Percentiles rank a stretch among this genome's conserved stretches.
These are phyloP conservation scores for Kluyveromyces siamensis DNA, from an alignment of 805 yeast species.

Conservation along the genomic window DNA sequence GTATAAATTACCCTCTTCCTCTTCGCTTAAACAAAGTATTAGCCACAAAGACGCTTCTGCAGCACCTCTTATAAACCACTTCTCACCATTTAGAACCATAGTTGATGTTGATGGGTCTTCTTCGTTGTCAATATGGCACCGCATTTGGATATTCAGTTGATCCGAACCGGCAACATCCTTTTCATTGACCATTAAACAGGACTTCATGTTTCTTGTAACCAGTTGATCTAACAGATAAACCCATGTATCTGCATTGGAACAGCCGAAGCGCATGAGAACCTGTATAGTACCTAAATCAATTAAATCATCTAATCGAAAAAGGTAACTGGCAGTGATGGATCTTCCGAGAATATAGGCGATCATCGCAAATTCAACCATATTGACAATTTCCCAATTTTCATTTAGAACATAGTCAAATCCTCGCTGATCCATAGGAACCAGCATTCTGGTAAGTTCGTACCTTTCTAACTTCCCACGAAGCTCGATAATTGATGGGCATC, in stretches of 20 bases:
- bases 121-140: constrained; percentile 37
- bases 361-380: constrained; percentile 43
- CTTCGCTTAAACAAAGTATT: constrained; percentile 21
- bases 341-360: constrained; percentile 58
- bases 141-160: constrained; percentile 46
- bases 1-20: constrained; percentile 28
- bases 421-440: constrained; percentile 38
- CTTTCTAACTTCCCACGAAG: constrained; percentile 43
- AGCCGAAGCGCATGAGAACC: constrained; percentile 32
- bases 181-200: constrained; percentile 61
- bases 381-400: neutral
- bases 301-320: constrained; percentile 17
- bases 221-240: constrained; percentile 32
- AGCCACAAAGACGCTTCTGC: constrained; percentile 36
- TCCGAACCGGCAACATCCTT: constrained; percentile 52
- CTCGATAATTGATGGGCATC: constrained; percentile 41
- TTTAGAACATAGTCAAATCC: constrained; percentile 9
- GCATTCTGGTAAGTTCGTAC: constrained; percentile 54
- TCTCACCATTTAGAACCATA: constrained; percentile 48
- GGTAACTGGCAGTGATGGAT: constrained; percentile 45
- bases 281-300: constrained; percentile 17
- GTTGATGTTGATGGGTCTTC: constrained; percentile 7
- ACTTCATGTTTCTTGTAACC: constrained; percentile 44
- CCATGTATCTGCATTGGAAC: constrained; percentile 26
- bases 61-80: constrained; percentile 67